These are phyloP conservation scores for Fraxinus sp. DNA, from an alignment of 305 asterid genomes.

Conservation along the genomic window DNA sequence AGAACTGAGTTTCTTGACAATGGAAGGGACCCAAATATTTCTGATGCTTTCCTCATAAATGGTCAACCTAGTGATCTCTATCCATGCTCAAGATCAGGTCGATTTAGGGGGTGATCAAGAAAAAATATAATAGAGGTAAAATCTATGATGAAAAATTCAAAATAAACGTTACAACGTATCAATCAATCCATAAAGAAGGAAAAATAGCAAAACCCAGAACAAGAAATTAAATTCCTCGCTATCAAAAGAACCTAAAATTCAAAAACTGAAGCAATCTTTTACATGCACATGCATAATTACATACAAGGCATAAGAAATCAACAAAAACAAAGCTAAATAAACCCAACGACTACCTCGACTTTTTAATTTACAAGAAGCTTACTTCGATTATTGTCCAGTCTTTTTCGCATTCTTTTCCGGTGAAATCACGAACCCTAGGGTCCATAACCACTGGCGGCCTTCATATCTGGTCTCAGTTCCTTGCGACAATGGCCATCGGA, in stretches of 20 bases:
- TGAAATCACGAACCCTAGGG: neutral
- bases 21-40: neutral
- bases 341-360: neutral
- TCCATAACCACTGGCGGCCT: neutral
- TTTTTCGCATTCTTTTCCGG: neutral
- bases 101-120: neutral
- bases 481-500: neutral
- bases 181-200: neutral
- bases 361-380: neutral
- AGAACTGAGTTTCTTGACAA: neutral
- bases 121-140: conserved; percentile 21
- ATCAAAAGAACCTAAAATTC: neutral
- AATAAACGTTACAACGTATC: neutral
- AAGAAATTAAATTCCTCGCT: neutral
- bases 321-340: neutral
- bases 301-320: neutral
- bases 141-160: neutral
- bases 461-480: neutral
- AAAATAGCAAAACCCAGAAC: neutral
- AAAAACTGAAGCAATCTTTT: neutral
- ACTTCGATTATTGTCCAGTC: neutral
- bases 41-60: neutral
- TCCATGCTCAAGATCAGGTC: neutral
- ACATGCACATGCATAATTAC: neutral
- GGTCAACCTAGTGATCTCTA: neutral